phyloP scores from a whole-genome alignment of 2,329 filamentous ascomycete species.

The Thelonectria olida region DNA sequence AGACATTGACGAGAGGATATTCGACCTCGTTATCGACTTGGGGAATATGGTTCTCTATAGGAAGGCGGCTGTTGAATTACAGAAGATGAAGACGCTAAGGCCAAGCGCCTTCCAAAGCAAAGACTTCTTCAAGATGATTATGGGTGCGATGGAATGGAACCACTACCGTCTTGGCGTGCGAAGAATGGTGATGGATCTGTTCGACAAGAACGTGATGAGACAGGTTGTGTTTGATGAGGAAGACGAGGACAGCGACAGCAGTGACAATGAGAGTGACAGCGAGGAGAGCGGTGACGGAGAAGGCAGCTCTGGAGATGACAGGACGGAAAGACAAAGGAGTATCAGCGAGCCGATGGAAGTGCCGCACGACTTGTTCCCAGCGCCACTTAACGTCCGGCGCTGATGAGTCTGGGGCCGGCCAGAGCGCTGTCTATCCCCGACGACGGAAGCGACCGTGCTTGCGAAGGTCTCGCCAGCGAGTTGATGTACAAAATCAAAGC shows the following conservation, averaged over 20 bases:
- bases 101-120: slow-evolving; percentile 79
- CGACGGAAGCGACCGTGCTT: no score
- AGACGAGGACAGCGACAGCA: slow-evolving; percentile 72
- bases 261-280: slow-evolving; percentile 47
- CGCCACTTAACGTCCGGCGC: slow-evolving; percentile 45
- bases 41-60: slow-evolving; percentile 95
- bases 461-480: neutral
- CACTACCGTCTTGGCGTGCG: slow-evolving; percentile 89
- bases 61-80: slow-evolving; percentile 83
- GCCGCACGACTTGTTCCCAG: slow-evolving; percentile 45
- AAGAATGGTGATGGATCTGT: slow-evolving; percentile 91
- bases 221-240: slow-evolving; percentile 78
- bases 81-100: slow-evolving; percentile 79
- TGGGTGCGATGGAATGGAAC: slow-evolving; percentile 86
- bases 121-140: slow-evolving; percentile 83
- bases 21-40: slow-evolving; percentile 86
- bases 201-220: slow-evolving; percentile 88
- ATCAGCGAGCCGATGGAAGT: slow-evolving; percentile 54
- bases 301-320: slow-evolving; percentile 59
- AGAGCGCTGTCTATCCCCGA: no score
- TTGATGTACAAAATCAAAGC: slow-evolving; percentile 15
- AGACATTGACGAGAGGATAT: slow-evolving; percentile 78
- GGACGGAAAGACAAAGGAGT: slow-evolving; percentile 67
- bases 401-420: slow-evolving; percentile 26
- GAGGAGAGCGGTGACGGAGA: slow-evolving; percentile 56